Evolutionary conservation across 495 filamentous ascomycete species (phyloP), one percentile per base, ranked within the genome.

Genomic region (Amorphotheca resinae): DNA sequence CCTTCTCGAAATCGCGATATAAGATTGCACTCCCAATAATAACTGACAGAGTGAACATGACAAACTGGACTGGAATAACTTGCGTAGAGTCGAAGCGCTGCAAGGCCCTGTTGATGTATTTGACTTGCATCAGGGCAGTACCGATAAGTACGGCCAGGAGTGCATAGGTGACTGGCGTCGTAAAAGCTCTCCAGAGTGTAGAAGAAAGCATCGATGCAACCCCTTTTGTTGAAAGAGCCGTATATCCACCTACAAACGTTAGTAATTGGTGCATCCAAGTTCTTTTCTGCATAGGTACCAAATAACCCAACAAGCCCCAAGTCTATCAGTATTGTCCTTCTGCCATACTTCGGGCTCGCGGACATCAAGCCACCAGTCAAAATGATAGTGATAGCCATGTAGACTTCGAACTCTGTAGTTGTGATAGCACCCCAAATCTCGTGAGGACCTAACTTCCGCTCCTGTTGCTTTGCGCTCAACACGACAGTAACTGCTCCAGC

Each of bases 51-150:
- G 91, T 98, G 59, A 98, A 98, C 30, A 93, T 70, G 20, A 98
- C 91, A 51, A 98, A 98, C 55, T 98, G 91, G 9, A 85, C 86
- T 1, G 91, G 91, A 41, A 98, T 95, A 47, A 98, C 91, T 53
- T 94, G 86, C 0, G 91, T 98, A 0, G 88, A 89, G 59, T 95
- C 86, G 64, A 98, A 98, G 41, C 84, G 79, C 57, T 93, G 87
- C 15, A 98, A 67, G 1, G 91, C 88, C 37, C 87, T 86, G 64
- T 98, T 98, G 48, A 98, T 70, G 58, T 95, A 98, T 48, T 81
- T 85, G 49, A 98, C 86, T 61, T 98, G 91, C 75, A 95, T 82
- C 41, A 96, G 64, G 15, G 91, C 91, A 6, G 89, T 94, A 22
- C 62, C 76, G 5, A 89, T 64, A 12, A 98, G 73, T 33, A 96